A percentile compares a stretch with the other conserved stretches of the same genome.
Evolutionary conservation across 2,329 filamentous ascomycete species (phyloP).

Genomic region (Coleophoma cylindrospora): DNA sequence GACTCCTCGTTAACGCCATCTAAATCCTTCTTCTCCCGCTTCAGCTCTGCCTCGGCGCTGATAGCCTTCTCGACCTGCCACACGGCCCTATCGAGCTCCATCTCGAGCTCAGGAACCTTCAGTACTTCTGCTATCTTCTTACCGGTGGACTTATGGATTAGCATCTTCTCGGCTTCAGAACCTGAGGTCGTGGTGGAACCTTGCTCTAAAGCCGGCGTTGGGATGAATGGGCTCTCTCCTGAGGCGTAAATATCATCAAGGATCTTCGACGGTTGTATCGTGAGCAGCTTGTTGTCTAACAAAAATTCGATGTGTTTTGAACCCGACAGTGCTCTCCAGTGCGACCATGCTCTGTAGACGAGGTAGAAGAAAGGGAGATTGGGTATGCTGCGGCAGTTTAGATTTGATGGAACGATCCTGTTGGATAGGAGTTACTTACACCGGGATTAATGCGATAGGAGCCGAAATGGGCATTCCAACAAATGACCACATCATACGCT

Average conservation of each 20-base stretch:
- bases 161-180: conserved; percentile 27
- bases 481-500: conserved; percentile 74
- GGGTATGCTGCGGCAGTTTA: conserved; percentile 56
- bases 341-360: conserved; percentile 84
- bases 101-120: conserved; percentile 62
- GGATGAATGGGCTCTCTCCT: conserved; percentile 13
- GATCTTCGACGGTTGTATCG: conserved; percentile 56
- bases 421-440: conserved; percentile 52
- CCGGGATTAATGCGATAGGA: conserved; percentile 77
- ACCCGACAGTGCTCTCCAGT: conserved; percentile 81
- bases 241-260: conserved; percentile 69
- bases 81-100: conserved; percentile 71
- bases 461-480: conserved; percentile 76
- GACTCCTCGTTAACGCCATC: conserved; percentile 8
- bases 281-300: conserved; percentile 66
- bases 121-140: conserved; percentile 55
- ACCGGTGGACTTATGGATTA: conserved; percentile 48
- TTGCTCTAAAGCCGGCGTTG: background rate
- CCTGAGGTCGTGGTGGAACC: conserved; percentile 3
- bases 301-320: conserved; percentile 83
- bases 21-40: conserved; percentile 17
- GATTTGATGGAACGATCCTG: background rate
- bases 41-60: conserved; percentile 17
- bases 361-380: conserved; percentile 98
- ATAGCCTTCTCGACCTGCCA: conserved; percentile 58